phyloP scores from a whole-genome alignment of 768 basidiomycete species.

The Termitomyces titanicus region DNA sequence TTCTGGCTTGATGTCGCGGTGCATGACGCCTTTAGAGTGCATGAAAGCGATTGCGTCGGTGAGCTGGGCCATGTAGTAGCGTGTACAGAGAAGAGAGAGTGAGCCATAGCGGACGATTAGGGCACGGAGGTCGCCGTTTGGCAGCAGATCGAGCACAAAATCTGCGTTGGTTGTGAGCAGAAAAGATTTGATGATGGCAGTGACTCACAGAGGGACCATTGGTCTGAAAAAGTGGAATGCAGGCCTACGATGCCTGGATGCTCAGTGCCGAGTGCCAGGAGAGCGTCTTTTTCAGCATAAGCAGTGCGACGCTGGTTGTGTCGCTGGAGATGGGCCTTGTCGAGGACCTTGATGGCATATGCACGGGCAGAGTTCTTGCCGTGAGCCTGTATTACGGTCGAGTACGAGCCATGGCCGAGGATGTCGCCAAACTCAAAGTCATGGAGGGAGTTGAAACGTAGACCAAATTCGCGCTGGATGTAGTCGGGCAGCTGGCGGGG shows the following conservation, averaged over 20 bases:
- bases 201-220: constrained; percentile 75
- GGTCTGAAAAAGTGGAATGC: constrained; percentile 84
- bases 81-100: constrained; percentile 68
- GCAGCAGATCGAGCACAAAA: constrained; percentile 74
- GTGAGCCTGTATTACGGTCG: constrained; percentile 61
- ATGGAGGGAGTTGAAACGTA: constrained; percentile 41
- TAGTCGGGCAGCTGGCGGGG: constrained; percentile 38
- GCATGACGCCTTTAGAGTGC: constrained; percentile 86
- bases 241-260: constrained; percentile 83
- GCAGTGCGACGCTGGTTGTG: constrained; percentile 76
- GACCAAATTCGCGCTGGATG: constrained; percentile 57
- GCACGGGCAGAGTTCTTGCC: constrained; percentile 52
- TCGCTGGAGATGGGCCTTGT: constrained; percentile 78
- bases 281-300: constrained; percentile 73
- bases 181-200: not conserved
- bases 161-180: constrained; percentile 37
- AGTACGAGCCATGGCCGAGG: constrained; percentile 83
- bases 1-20: constrained; percentile 83
- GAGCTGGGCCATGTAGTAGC: constrained; percentile 88
- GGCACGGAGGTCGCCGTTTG: constrained; percentile 75
- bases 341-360: constrained; percentile 75
- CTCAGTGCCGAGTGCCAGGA: constrained; percentile 66
- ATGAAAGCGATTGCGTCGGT: constrained; percentile 88
- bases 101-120: constrained; percentile 81
- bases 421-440: constrained; percentile 73